Evolutionary conservation across 805 yeast species (phyloP).

Genomic region (Isabelozyma heimii): DNA sequence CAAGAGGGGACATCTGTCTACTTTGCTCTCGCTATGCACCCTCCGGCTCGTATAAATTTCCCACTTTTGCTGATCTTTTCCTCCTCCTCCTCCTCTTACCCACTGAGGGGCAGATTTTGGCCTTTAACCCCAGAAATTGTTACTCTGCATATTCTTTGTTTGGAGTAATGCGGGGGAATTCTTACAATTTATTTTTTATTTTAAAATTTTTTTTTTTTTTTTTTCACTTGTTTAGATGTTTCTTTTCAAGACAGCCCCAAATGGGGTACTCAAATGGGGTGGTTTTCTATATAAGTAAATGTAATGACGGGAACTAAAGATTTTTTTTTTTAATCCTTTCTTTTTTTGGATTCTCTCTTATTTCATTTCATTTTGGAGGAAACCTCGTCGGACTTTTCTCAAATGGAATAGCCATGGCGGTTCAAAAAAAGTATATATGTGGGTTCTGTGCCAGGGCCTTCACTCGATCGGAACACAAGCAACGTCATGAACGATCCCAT

Average conservation of each 20-base stretch:
- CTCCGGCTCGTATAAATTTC: neutral
- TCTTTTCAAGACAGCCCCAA: too few relatives aligned
- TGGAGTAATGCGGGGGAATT: neutral
- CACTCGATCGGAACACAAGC: conserved; percentile 75
- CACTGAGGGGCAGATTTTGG: neutral
- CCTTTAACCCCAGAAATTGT: neutral
- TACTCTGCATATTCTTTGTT: neutral
- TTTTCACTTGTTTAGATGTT: too few relatives aligned
- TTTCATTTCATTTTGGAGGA: too few relatives aligned
- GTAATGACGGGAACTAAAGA: too few relatives aligned
- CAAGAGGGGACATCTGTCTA: too few relatives aligned
- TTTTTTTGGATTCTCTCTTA: too few relatives aligned
- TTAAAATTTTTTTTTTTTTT: too few relatives aligned
- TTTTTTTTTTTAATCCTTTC: too few relatives aligned
- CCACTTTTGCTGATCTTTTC: too few relatives aligned
- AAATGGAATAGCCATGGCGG: conserved; percentile 21
- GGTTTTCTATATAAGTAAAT: conserved; percentile 1
- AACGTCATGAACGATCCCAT: conserved; percentile 77
- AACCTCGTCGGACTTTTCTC: neutral
- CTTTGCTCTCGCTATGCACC: neutral
- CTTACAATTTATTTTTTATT: too few relatives aligned
- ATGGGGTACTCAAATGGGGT: neutral
- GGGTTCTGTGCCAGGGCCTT: conserved; percentile 78
- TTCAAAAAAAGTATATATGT: conserved; percentile 70
- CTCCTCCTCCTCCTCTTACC: neutral